Base-by-base conservation (phyloP, 2,329 filamentous ascomycete species). In the Clonostachys byssicola region DNA sequence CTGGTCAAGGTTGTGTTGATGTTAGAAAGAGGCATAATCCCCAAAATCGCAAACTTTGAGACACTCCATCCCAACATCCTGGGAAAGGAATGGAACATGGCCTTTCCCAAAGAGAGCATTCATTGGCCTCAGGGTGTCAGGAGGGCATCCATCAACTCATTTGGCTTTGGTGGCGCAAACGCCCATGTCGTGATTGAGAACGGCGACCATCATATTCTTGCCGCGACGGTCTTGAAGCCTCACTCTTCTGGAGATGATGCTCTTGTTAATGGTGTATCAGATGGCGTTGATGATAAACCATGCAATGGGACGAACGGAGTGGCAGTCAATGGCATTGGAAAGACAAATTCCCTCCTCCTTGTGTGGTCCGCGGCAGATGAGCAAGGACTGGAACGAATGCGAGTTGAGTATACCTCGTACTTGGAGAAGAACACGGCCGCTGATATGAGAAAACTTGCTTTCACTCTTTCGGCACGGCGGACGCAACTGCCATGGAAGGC, bases 71-170 rank as follows among this genome's bases (percentile, higher is more conserved):
- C 51, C 16, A 34, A 42, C 12, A 14, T 47, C 33, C 14, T 23
- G 12, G 18, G 43, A 34, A 47, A 62, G 2, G 55, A 54, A 10
- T 61, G 61, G 59, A 63, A 60, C n/a, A 52, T 71, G 20, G 70
- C 5, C 8, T 30, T 46, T 20, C 38, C 41, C 4, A 7, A 14
- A n/a, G 12, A 20, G 6, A 12, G 12, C 12, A 13, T 8, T 2
- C 39, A 38, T 6, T 48, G 49, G 46, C 46, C 46, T 5, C 17
- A 9, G 8, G 35, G 40, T 5, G 33, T 35, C 6, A 34, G 35
- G 39, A 5, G 52, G 45, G 45, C 47, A 45, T 33, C 51, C 41
- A 46, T 56, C 13, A 56, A 56, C 47, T 51, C 45, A 1, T 56
- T 56, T n/a, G 54, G 54, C 2, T 55, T 51, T 23, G 54, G 54